Evolutionary conservation across 1,284 basidiomycete genomes (phyloP), one percentile per base, ranked within the genome.

Genomic region (Sanguinoderma infundibulare): DNA sequence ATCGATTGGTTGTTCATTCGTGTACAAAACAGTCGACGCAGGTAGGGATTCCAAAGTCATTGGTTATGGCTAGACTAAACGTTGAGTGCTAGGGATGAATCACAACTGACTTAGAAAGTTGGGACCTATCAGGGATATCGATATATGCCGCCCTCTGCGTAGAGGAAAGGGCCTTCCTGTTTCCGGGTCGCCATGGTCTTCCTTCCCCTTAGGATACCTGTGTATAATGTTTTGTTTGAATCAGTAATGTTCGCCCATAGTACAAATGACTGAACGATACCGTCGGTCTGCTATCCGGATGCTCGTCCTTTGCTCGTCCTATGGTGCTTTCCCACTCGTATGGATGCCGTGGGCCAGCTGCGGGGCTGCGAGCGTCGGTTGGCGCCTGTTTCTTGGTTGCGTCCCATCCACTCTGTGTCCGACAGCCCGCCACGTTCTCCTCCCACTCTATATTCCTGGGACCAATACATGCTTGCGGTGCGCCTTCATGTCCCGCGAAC

Each of bases 1-100:
- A 91, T 97, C 6, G 92, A 98, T 71, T 98, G 95, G 95, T 74
- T 98, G 24, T 97, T 97, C 74, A 87, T 96, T 58, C 83, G 95
- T 0, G 95, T 97, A 2, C 94, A 96, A 77, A 96, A 94, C 69
- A 94, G 92, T 67, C 80, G 91, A 20, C 67, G 72, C 24, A 65
- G 73, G 73, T 73, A 15, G 44, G 71, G 57, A 12, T 39, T 5
- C 38, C 5, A 9, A 34, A n/a, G n/a, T n/a, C n/a, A 26, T 8
- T 4, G 24, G 28, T 15, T 26, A 12, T 26, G 39, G 7, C 6
- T 17, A 15, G 17, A 15, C 14, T 46, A 22, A 46, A n/a, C n/a
- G 14, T 17, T 15, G 5, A 9, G 5, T 24, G 28, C 14, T 26
- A 46, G 42, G 28, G 42, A 46, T 22, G 42, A 46, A 20, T 15